phyloP scores from a whole-genome alignment of 116 monocot genomes.

The Phalaenopsis hybrid region DNA sequence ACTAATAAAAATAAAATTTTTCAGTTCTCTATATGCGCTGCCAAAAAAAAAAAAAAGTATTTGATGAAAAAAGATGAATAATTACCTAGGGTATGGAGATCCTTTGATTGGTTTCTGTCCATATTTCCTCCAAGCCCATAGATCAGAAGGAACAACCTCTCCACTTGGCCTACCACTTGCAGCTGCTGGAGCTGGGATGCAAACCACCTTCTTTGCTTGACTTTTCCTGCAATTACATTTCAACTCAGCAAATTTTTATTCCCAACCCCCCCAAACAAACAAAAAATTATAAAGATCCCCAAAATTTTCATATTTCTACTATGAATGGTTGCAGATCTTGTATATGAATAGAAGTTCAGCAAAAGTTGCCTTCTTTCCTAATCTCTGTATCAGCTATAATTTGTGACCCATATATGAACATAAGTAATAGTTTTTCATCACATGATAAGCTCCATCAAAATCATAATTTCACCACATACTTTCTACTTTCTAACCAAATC shows the following conservation, averaged over 20 bases:
- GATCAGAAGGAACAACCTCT: conserved; percentile 91
- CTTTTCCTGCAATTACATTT: conserved; percentile 42
- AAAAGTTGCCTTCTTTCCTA: background rate
- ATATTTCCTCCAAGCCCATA: conserved; percentile 99
- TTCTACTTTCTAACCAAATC: too few relatives aligned
- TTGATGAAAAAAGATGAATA: too few relatives aligned
- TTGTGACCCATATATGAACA: too few relatives aligned
- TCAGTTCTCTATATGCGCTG: too few relatives aligned
- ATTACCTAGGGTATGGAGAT: conserved; percentile 92
- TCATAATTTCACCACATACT: too few relatives aligned
- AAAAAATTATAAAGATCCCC: background rate
- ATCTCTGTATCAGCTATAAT: too few relatives aligned
- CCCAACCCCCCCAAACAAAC: background rate
- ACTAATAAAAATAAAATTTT: too few relatives aligned
- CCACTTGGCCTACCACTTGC: conserved; percentile 53
- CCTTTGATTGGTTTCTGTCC: conserved; percentile 99
- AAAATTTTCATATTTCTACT: too few relatives aligned
- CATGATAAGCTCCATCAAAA: too few relatives aligned
- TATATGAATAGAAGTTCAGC: background rate
- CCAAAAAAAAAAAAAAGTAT: too few relatives aligned
- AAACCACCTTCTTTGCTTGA: conserved; percentile 95
- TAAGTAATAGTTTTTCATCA: background rate
- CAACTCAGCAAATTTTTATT: background rate
- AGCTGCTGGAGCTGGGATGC: conserved; percentile 86
- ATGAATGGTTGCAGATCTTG: background rate